phyloP scores from a whole-genome alignment of 495 filamentous ascomycete species.

The Podospora appendiculata region DNA sequence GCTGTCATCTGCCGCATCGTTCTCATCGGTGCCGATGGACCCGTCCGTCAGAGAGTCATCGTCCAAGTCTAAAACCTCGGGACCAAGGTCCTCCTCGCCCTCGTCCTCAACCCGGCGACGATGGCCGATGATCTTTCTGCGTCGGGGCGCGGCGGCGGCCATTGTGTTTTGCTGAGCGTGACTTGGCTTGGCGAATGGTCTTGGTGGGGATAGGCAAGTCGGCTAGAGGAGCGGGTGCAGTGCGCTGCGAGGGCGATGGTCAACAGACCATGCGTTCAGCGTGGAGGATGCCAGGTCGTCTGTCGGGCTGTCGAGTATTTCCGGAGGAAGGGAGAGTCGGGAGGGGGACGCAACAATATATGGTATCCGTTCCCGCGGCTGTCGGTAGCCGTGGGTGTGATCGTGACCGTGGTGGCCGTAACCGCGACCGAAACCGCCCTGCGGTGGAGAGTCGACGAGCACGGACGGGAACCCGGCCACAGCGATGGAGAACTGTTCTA shows the following conservation, averaged over 20 bases:
- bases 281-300: slow-evolving; percentile 3
- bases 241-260: slow-evolving; percentile 14
- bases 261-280: slow-evolving; percentile 19
- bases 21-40: slow-evolving; percentile 65
- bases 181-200: slow-evolving; percentile 5
- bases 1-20: slow-evolving; percentile 72
- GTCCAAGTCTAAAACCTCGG: slow-evolving; percentile 56
- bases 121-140: slow-evolving; percentile 67
- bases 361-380: too few species aligned
- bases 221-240: slow-evolving; percentile 16
- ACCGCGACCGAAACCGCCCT: slow-evolving; percentile 18
- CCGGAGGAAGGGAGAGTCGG: slow-evolving; percentile 1
- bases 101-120: slow-evolving; percentile 76
- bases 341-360: background rate
- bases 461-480: background rate
- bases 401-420: background rate
- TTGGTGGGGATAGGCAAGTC: slow-evolving; percentile 5
- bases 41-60: slow-evolving; percentile 82
- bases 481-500: background rate
- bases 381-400: background rate
- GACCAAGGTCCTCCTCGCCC: slow-evolving; percentile 64
- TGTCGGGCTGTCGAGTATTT: slow-evolving; percentile 1
- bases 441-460: slow-evolving; percentile 16
- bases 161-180: slow-evolving; percentile 14
- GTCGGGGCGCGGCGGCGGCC: slow-evolving; percentile 35